phyloP scores from a whole-genome alignment of 441 rosid species.

The Euphorbia schlechtendalii region DNA sequence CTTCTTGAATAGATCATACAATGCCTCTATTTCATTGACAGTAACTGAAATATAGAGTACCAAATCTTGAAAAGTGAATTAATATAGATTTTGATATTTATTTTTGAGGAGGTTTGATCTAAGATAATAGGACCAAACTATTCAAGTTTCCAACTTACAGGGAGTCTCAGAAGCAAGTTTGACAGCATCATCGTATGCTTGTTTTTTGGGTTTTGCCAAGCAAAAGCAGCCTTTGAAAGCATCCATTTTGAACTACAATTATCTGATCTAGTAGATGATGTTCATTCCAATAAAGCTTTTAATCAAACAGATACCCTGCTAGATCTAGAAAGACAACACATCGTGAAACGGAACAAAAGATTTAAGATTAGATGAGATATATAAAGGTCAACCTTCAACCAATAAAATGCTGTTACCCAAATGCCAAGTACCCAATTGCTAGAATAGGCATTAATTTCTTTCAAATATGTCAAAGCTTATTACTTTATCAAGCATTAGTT shows the following conservation, averaged over 20 bases:
- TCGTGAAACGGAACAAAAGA: no score
- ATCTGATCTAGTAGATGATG: background rate
- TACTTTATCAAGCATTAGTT: background rate
- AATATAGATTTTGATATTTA: background rate
- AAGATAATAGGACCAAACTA: background rate
- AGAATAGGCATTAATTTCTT: background rate
- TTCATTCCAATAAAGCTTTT: background rate
- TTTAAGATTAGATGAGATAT: background rate
- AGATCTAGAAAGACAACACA: conserved; percentile 13
- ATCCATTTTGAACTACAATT: conserved; percentile 25
- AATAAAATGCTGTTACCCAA: background rate
- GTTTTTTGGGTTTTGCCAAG: conserved; percentile 22
- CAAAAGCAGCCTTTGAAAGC: conserved; percentile 46
- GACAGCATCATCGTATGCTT: conserved; percentile 30
- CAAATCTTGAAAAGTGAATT: conserved; percentile 1
- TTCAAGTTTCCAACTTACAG: conserved; percentile 37
- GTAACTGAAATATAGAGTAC: conserved; percentile 32
- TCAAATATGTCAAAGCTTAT: background rate
- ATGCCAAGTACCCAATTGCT: background rate
- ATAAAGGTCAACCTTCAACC: background rate
- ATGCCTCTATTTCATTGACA: conserved; percentile 63
- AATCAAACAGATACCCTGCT: conserved; percentile 13
- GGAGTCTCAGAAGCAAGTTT: conserved; percentile 55
- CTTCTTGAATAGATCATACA: conserved; percentile 59
- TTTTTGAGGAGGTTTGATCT: background rate